A percentile compares a stretch with the other conserved stretches of the same genome.
Evolutionary conservation across 306 rosid genomes (phyloP).

Genomic region (Quercus suber): DNA sequence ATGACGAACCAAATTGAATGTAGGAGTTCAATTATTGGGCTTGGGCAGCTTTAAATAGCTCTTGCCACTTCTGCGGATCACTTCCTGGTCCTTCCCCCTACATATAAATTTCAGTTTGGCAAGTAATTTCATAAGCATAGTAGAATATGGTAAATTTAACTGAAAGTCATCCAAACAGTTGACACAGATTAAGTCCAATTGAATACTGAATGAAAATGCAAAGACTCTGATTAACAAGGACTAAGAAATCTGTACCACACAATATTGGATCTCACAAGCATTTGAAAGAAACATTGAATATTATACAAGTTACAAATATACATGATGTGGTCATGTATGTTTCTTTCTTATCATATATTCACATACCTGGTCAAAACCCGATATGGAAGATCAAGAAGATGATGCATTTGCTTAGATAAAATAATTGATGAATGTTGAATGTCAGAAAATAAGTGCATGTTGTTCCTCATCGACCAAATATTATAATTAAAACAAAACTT

Average conservation of each 20-base stretch:
- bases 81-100: slow-evolving; percentile 95
- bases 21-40: slow-evolving; percentile 8
- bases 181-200: neutral
- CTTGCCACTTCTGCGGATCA: slow-evolving; percentile 67
- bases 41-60: slow-evolving; percentile 55
- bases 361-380: neutral
- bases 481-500: neutral
- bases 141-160: neutral
- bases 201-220: neutral
- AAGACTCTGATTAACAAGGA: neutral
- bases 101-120: neutral
- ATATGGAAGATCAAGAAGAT: neutral
- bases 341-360: neutral
- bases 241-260: neutral
- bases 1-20: neutral
- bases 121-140: neutral
- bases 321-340: neutral
- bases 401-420: neutral
- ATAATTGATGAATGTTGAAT: neutral
- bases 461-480: neutral
- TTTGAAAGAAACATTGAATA: neutral
- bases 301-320: neutral
- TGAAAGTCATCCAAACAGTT: neutral
- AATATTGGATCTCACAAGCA: neutral
- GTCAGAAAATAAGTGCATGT: neutral